Conservation (phyloP, 2,329 filamentous ascomycete genomes). For the Monosporascus sp. region DNA sequence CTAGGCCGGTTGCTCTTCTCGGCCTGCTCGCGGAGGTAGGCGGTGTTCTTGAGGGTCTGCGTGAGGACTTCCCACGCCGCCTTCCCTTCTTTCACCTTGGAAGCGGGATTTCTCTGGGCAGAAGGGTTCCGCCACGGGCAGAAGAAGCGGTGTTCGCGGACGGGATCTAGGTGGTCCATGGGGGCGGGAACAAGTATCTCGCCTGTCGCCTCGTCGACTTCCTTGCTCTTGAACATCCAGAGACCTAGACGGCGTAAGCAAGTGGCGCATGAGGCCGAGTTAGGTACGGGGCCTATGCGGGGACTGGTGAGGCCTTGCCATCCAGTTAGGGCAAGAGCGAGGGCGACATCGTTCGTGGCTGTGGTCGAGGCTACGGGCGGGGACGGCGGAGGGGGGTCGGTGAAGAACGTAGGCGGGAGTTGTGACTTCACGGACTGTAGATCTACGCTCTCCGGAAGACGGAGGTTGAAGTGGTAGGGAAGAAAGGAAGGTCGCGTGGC, state of each 20-base stretch:
- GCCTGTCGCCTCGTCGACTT: slow-evolving; percentile 48
- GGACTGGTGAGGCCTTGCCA: slow-evolving; percentile 63
- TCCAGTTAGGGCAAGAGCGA: slow-evolving; percentile 66
- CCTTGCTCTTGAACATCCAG: slow-evolving; percentile 86
- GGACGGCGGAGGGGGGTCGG: slow-evolving; percentile 30
- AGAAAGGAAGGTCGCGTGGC: slow-evolving; percentile 48
- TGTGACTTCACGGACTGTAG: slow-evolving; percentile 44
- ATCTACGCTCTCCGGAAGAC: slow-evolving; percentile 47
- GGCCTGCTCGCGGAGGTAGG: slow-evolving; percentile 40
- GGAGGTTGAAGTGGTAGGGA: slow-evolving; percentile 57
- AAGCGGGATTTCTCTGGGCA: slow-evolving; percentile 51
- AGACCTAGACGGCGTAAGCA: slow-evolving; percentile 85
- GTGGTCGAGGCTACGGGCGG: slow-evolving; percentile 8
- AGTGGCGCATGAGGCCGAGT: slow-evolving; percentile 73
- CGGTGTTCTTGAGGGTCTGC: slow-evolving; percentile 52
- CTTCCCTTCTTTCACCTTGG: slow-evolving; percentile 30
- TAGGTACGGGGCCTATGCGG: slow-evolving; percentile 56
- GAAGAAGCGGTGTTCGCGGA: slow-evolving; percentile 73
- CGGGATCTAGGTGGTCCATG: slow-evolving; percentile 62
- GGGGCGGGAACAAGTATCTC: slow-evolving; percentile 51
- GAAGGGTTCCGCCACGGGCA: slow-evolving; percentile 70
- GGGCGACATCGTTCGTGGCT: slow-evolving; percentile 53
- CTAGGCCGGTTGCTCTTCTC: slow-evolving; percentile 21
- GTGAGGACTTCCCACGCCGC: slow-evolving; percentile 52
- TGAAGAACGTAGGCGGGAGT: slow-evolving; percentile 52